Conservation (phyloP, 768 basidiomycete genomes). For the Aureoboletus auriporus region DNA sequence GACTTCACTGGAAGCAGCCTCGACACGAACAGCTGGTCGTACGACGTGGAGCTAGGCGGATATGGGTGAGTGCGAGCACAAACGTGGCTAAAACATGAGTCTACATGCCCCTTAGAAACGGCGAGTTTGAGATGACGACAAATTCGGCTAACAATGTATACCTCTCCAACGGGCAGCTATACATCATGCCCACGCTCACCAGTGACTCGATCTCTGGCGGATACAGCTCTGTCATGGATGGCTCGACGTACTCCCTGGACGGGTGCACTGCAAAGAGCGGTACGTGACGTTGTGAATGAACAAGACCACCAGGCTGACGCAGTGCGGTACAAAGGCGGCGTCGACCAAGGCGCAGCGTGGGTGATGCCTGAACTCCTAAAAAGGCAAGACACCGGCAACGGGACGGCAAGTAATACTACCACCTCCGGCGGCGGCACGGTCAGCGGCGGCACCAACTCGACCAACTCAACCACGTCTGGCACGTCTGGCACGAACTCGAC, state of each 20-base stretch:
- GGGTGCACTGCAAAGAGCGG: conserved; percentile 30
- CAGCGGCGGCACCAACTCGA: conserved; percentile 1
- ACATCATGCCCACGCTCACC: conserved; percentile 59
- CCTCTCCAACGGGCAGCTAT: conserved; percentile 47
- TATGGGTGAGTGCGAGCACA: conserved; percentile 35
- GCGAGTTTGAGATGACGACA: conserved; percentile 58
- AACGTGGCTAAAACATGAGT: background rate
- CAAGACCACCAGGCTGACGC: too few relatives aligned
- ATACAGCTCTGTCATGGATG: conserved; percentile 36
- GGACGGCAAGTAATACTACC: background rate
- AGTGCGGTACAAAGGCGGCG: conserved; percentile 3
- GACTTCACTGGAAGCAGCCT: conserved; percentile 40
- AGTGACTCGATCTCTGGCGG: conserved; percentile 41
- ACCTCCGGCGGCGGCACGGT: background rate
- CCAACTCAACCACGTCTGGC: conserved; percentile 9
- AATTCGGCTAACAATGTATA: conserved; percentile 35
- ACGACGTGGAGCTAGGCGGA: conserved; percentile 52
- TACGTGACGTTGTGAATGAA: background rate
- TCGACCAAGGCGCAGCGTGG: conserved; percentile 21
- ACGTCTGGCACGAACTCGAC: conserved; percentile 3
- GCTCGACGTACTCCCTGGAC: conserved; percentile 33
- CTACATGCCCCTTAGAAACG: conserved; percentile 31
- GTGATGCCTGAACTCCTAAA: conserved; percentile 17
- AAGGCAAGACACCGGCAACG: conserved; percentile 21
- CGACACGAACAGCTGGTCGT: conserved; percentile 42